Evolutionary conservation across 176 grass and related monocot genomes (phyloP).

Genomic region (Eragrostis curvula): DNA sequence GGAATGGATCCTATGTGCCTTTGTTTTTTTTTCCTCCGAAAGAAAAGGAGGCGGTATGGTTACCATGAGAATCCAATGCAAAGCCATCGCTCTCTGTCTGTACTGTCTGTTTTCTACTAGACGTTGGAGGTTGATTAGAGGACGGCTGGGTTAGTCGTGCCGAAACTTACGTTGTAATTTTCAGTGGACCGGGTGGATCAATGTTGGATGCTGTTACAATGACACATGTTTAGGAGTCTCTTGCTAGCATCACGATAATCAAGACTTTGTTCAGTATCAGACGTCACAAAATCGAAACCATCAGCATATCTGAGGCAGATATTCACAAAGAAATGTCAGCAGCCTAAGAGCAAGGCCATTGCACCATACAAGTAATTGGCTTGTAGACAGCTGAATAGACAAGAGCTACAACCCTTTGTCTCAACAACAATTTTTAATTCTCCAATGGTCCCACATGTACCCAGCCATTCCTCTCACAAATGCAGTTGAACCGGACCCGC

Average conservation of each 20-base stretch:
- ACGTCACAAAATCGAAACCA: not conserved
- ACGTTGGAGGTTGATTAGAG: slow-evolving; percentile 25
- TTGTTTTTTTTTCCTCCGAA: not conserved
- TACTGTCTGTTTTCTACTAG: slow-evolving; percentile 20
- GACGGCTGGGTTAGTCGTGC: slow-evolving; percentile 7
- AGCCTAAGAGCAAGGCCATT: too few species aligned
- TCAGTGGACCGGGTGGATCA: slow-evolving; percentile 1
- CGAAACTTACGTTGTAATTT: slow-evolving; percentile 33
- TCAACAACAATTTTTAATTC: too few species aligned
- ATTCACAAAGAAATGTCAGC: slow-evolving; percentile 13
- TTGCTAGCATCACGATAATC: not conserved
- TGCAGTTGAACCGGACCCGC: too few species aligned
- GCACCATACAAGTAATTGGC: too few species aligned
- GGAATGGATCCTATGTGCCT: slow-evolving; percentile 43
- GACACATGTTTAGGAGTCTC: not conserved
- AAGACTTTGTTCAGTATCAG: not conserved
- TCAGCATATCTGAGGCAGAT: not conserved
- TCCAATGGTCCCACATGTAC: too few species aligned
- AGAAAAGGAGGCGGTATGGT: not conserved
- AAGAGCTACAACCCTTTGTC: too few species aligned
- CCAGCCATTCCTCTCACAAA: too few species aligned
- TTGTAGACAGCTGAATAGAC: too few species aligned
- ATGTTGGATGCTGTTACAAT: not conserved
- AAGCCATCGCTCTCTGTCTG: not conserved
- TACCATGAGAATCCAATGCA: slow-evolving; percentile 42